Base-by-base conservation (phyloP, 495 filamentous ascomycete genomes). In the Umbilicaria muhlenbergii region DNA sequence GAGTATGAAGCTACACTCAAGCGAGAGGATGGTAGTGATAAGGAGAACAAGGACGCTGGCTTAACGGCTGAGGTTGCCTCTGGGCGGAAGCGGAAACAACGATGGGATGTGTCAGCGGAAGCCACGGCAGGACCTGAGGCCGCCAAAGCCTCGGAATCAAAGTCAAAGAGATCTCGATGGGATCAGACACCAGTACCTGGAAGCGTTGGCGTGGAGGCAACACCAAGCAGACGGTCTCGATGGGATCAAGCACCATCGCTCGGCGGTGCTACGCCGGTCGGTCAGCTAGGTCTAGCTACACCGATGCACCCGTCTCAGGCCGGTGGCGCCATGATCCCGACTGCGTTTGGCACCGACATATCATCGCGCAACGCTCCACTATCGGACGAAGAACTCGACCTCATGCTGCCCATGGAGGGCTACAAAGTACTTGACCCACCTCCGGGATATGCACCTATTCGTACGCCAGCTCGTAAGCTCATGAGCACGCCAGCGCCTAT, bases 381-480 rank as follows among this genome's bases (percentile, higher is more conserved):
- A 41, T 86, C 87, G 32, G 92, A 99, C 58, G 91, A 96, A 61
- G 86, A 94, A 51, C 77, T 99, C 28, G 82, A 99, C 60, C 65
- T 80, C 51, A 84, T 96, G 77, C 72, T 99, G 3, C 92, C 92
- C 8, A 69, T 74, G 8, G 83, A 95, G 54, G 92, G 92, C 31
- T 99, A 92, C 71, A 83, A 93, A 55, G 81, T 94, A 48, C 71
- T 96, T 15, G 84, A 93, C 8, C 86, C 87, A 11, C 92, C 92
- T 31, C 82, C 91, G 1, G 91, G 91, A 36, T 96, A 94, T 60
- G 83, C 81, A 36, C 85, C 86, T n/a, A 76, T 85, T 16, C 73
- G 81, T 45, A 78, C 77, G 11, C 77, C 83, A 28, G 72, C 84
- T 2, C 77, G 83, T 48, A 88, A 85, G 56, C 61, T 86, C 44